Evolutionary conservation across 495 filamentous ascomycete species (phyloP), one percentile per base, ranked within the genome.

Genomic region (Penicillium malachiteum): DNA sequence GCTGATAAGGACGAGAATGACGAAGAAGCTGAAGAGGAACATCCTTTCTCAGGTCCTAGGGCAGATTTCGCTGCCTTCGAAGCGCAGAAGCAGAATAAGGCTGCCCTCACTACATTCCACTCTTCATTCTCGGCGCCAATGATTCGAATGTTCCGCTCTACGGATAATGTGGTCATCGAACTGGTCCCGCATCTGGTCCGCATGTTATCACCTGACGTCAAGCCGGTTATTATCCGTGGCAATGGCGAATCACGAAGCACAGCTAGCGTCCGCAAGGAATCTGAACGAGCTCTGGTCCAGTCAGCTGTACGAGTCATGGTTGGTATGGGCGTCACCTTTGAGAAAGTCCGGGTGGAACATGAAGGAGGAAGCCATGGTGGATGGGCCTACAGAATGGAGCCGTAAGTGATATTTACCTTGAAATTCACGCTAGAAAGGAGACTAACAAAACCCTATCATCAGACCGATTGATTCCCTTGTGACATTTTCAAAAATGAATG

Each of bases 381-480:
- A 59, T 96, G 87, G 86, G 85, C 93, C 10, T 96, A 94, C 68
- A 84, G 94, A 33, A 94, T 98, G 93, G 92, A 97, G 63, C 94
- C 94, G 83, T 92, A 77, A 77, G 87, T 85, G 48, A 42, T 48
- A 30, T 1, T 26, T 26, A n/a, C 17, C 18, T 33, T 42, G 7
- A 42, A 11, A 48, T 34, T 7, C 11, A 37, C 13, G 14, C 10
- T n/a, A 52, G 70, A 39, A 12, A 40, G 9, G 65, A 74, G 53
- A 64, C 63, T 63, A 50, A 66, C 55, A 38, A 40, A 54, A 45
- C 9, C 10, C 6, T 7, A n/a, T 17, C 7, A 50, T 42, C 63
- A 87, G 84, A 45, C 82, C 87, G 2, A 64, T 96, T 17, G 93
- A 97, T 69, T 70, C 75, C 31, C 78, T 96, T 5, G 57, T 69